Base-by-base conservation (phyloP, 2,329 filamentous ascomycete genomes). In the Talaromyces islandicus region DNA sequence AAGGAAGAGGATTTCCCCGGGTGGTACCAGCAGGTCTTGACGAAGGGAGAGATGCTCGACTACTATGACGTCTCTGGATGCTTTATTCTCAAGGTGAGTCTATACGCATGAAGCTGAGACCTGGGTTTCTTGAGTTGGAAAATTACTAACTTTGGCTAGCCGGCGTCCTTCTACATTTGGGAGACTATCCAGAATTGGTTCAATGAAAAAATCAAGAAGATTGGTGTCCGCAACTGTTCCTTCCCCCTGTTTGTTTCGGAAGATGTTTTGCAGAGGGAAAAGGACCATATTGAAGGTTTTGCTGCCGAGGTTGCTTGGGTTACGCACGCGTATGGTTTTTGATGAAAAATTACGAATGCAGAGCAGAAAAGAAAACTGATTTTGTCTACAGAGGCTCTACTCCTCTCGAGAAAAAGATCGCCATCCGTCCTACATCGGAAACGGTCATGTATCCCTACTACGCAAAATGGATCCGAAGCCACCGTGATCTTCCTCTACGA, bases 51-150 rank as follows among this genome's bases (percentile, higher is more conserved):
- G 74, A 90, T 99, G 89, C 88, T 97, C 69, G 92, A 96, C 71
- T 99, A 97, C 84, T 97, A 97, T 71, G 90, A 96, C 78, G 93
- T 97, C 63, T 91, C 92, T n/a, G 91, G 92, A 54, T 97, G 95
- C 80, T 97, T 96, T 77, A 94, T 97, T 74, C 84, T 96, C 75
- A 92, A 91, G 87, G 80, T 81, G 66, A 64, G 62, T 59, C 19
- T 27, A 21, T 24, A n/a, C 25, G 35, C 17, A 55, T 63, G 51
- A 25, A 14, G 24, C n/a, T 24, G 53, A 19, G 35, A n/a, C 21
- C 50, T 21, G n/a, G n/a, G n/a, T n/a, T n/a, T n/a, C n/a, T 35
- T 27, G 52, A 38, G 29, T 58, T 25, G 51, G 29, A 27, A 35
- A 21, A 51, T 17, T 19, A 52, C 58, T 67, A 58, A 66, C 29